Percentiles rank a stretch among this genome's conserved stretches.
phyloP scores from a whole-genome alignment of 176 grass and related monocot species.

The Dendrocalamus sinicus region DNA sequence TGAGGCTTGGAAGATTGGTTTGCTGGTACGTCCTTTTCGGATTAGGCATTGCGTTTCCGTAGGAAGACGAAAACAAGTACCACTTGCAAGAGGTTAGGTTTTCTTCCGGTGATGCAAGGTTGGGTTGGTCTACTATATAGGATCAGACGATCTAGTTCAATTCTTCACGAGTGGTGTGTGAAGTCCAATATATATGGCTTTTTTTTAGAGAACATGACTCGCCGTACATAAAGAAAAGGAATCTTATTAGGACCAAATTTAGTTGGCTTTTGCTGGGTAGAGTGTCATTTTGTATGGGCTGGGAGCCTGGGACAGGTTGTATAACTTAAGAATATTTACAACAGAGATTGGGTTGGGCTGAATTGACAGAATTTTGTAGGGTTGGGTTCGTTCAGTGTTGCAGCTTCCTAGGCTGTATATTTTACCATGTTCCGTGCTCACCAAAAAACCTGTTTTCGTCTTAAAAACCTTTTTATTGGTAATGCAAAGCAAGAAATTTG shows the following conservation, averaged over 20 bases:
- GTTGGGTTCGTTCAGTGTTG: too few species aligned
- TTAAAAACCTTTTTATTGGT: too few species aligned
- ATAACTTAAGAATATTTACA: too few species aligned
- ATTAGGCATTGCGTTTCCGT: conserved; percentile 11
- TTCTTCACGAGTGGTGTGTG: not conserved
- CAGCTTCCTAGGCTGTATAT: too few species aligned
- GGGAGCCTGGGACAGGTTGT: too few species aligned
- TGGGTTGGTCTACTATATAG: not conserved
- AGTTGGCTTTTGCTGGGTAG: too few species aligned
- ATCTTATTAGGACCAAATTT: not conserved
- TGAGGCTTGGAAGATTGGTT: conserved; percentile 3
- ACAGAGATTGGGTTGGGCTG: too few species aligned
- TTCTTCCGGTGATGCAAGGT: not conserved
- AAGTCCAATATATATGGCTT: not conserved
- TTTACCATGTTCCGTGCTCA: too few species aligned
- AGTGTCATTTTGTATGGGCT: too few species aligned
- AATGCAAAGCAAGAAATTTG: not conserved
- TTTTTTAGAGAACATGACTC: not conserved
- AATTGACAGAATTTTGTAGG: too few species aligned
- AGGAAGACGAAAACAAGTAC: not conserved
- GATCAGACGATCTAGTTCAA: too few species aligned
- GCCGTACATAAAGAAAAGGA: not conserved
- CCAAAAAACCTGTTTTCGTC: too few species aligned
- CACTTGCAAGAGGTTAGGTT: not conserved
- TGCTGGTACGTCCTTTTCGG: conserved; percentile 24